Evolutionary conservation across 306 rosid species (phyloP).

Genomic region (Herpetospermum pedunculosum): DNA sequence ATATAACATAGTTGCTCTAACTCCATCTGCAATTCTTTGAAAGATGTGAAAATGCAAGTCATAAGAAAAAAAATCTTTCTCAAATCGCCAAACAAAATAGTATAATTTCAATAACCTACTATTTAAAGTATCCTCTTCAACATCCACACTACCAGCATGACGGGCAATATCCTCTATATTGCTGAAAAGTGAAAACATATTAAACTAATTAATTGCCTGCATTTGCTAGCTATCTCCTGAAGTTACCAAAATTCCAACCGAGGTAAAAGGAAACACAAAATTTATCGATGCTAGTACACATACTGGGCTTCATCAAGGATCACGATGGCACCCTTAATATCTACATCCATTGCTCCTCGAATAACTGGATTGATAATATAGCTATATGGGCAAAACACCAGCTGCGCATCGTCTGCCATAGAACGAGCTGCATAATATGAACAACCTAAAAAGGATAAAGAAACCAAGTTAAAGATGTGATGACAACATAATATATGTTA

Average conservation of each 20-base stretch:
- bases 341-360: constrained; percentile 88
- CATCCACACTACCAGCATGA: constrained; percentile 79
- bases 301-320: constrained; percentile 93
- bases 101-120: constrained; percentile 42
- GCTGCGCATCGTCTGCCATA: constrained; percentile 70
- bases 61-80: constrained; percentile 11
- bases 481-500: not conserved
- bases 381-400: constrained; percentile 90
- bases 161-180: constrained; percentile 94
- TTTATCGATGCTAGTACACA: constrained; percentile 13
- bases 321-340: constrained; percentile 72
- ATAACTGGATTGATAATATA: constrained; percentile 85
- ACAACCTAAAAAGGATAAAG: constrained; percentile 44
- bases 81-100: not conserved
- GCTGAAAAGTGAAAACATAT: constrained; percentile 32
- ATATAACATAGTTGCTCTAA: constrained; percentile 49
- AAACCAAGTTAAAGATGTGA: not conserved
- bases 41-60: constrained; percentile 14
- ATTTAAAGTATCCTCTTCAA: constrained; percentile 65
- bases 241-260: not conserved
- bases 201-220: not conserved
- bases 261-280: not conserved
- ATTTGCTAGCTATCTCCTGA: not conserved
- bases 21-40: constrained; percentile 65
- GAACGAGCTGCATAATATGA: constrained; percentile 89